These are phyloP conservation scores for Blepharisma undulans DNA, from an alignment of 169 alveolate species.

Conservation along the genomic window DNA sequence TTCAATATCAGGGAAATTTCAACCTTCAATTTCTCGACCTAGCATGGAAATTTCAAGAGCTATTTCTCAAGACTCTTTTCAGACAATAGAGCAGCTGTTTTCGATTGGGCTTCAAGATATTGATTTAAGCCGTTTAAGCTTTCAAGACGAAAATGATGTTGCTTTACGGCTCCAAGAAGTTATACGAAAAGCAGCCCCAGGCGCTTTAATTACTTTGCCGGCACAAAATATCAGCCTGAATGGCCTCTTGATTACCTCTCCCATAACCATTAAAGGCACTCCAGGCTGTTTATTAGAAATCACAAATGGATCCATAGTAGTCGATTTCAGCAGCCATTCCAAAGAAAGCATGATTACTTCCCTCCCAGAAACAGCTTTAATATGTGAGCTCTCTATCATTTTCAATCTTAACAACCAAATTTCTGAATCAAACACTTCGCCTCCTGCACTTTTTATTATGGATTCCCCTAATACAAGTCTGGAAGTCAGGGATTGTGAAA, in stretches of 20 bases:
- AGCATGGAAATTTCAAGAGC: slow-evolving; percentile 5
- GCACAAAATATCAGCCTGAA: neutral
- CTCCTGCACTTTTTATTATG: slow-evolving; percentile 11
- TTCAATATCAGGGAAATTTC: neutral
- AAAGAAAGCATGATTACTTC: neutral
- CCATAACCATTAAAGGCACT: slow-evolving; percentile 21
- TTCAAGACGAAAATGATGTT: neutral
- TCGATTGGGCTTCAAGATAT: neutral
- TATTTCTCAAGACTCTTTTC: neutral
- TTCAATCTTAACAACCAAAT: neutral
- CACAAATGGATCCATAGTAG: neutral
- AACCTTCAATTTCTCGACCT: neutral
- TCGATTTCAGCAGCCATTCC: slow-evolving; percentile 37
- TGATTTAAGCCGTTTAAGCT: slow-evolving; percentile 18
- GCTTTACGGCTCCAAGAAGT: neutral
- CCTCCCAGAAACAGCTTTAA: neutral
- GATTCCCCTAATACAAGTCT: slow-evolving; percentile 6
- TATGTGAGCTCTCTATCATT: slow-evolving; percentile 5
- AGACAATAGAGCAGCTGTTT: neutral
- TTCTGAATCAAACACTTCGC: no score
- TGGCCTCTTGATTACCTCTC: slow-evolving; percentile 28
- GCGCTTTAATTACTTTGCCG: slow-evolving; percentile 8
- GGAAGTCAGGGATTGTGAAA: slow-evolving; percentile 38
- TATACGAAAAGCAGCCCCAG: neutral
- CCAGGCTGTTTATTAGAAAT: slow-evolving; percentile 32